Conservation (phyloP, 140 eudicot genomes). For the Cichorium intybus region DNA sequence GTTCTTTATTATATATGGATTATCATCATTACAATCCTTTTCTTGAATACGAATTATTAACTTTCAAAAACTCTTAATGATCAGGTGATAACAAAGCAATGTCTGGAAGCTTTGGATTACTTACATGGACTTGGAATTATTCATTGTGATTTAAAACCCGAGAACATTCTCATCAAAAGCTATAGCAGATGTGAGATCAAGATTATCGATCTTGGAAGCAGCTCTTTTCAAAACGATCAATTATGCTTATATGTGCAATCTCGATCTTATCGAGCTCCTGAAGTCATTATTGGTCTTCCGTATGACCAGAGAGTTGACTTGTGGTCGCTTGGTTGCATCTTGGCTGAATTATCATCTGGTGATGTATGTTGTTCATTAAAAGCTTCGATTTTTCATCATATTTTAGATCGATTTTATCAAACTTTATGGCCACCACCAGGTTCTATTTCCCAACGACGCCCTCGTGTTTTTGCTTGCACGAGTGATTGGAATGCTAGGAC, state of each 20-base stretch:
- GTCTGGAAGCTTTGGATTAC: constrained; percentile 87
- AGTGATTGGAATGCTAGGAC: constrained; percentile 76
- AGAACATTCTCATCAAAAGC: constrained; percentile 88
- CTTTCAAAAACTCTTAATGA: neutral
- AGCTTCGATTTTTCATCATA: constrained; percentile 3
- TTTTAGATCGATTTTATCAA: neutral
- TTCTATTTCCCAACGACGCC: constrained; percentile 82
- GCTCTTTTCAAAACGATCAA: constrained; percentile 74
- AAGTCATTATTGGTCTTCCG: constrained; percentile 86
- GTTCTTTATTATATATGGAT: constrained; percentile 28
- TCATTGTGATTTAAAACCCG: constrained; percentile 97
- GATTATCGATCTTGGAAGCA: constrained; percentile 97
- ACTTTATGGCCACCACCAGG: constrained; percentile 36
- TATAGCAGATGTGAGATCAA: constrained; percentile 90
- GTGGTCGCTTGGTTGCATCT: constrained; percentile 95
- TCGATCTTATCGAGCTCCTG: constrained; percentile 98
- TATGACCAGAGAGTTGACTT: constrained; percentile 84
- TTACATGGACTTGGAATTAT: constrained; percentile 79
- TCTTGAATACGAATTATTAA: constrained; percentile 8
- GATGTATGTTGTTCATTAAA: constrained; percentile 49
- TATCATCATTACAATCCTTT: neutral
- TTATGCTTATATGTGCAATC: constrained; percentile 86
- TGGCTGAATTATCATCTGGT: constrained; percentile 85
- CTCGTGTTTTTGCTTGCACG: constrained; percentile 71
- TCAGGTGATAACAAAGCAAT: constrained; percentile 76